Base-by-base conservation (phyloP, 768 basidiomycete species). In the Polyporus arcularius region DNA sequence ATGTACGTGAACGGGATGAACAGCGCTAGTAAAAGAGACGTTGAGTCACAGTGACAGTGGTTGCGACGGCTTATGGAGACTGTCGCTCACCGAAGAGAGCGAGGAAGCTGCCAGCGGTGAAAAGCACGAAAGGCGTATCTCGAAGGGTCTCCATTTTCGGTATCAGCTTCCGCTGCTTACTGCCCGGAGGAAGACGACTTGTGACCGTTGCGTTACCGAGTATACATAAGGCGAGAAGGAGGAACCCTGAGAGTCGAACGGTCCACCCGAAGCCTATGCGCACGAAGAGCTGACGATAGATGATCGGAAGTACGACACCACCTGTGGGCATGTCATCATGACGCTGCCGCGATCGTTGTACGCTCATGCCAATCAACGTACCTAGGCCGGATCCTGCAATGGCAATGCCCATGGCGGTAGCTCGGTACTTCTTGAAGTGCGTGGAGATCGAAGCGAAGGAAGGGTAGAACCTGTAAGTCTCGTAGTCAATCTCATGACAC, bases 281-380 rank as follows among this genome's bases (percentile, higher is more conserved):
- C 42, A 73, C 65, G 67, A 89, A 87, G 21, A 89, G 81, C 31
- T 73, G 74, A 64, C 82, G 83, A n/a, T 88, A 77, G 73, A 87
- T 74, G 50, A 90, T 82, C 0, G 89, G 86, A 64, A 84, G 89
- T 11, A 88, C 73, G 4, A 89, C 85, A 14, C 89, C 89, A 21
- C 90, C 90, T 67, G 35, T 6, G 4, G 84, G 2, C n/a, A 21
- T 46, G 5, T n/a, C 31, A 51, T 16, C 8, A 35, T 3, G 35
- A 35, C 2, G 40, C 6, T 16, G 2, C 16, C 32, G 9, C 45
- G 12, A 16, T 26, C 21, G 21, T 26, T 2, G 1, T 26, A 26
- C 21, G 5, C 10, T 12, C 32, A 18, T 4, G 39, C 28, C n/a
- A 18, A 15, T 26, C 12, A 16, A 18, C 67, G 7, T 5, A 60